A percentile compares a stretch with the other conserved stretches of the same genome.
Conservation (phyloP, 1,284 basidiomycete species). For the Ustilago curta region DNA sequence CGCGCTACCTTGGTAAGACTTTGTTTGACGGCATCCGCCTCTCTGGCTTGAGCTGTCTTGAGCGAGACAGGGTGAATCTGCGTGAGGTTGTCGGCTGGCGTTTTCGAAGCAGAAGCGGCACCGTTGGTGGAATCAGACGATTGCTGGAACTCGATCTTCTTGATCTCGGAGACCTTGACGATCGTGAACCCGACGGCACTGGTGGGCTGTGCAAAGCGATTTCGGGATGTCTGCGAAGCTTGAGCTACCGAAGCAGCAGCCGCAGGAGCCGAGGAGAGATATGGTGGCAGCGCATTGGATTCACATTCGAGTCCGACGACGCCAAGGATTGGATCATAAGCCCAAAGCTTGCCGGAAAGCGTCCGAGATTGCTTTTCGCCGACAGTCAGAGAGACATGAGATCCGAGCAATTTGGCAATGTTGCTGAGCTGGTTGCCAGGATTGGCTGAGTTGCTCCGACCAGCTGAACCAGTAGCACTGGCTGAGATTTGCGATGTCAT, state of each 20-base stretch:
- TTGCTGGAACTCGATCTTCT: conserved; percentile 48
- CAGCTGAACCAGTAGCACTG: conserved; percentile 22
- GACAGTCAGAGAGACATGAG: conserved; percentile 37
- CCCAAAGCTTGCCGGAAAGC: conserved; percentile 62
- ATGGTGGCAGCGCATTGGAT: conserved; percentile 24
- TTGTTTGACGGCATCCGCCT: conserved; percentile 52
- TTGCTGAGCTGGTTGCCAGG: conserved; percentile 34
- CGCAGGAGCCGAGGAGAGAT: conserved; percentile 42
- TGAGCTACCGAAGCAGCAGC: conserved; percentile 49
- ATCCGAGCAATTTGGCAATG: conserved; percentile 44
- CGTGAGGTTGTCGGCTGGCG: conserved; percentile 28
- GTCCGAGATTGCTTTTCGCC: conserved; percentile 39
- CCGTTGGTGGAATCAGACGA: conserved; percentile 13
- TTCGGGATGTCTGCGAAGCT: conserved; percentile 41
- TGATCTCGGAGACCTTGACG: conserved; percentile 59
- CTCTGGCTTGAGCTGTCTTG: conserved; percentile 49
- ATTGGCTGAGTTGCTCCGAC: conserved; percentile 15
- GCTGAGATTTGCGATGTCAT: conserved; percentile 23
- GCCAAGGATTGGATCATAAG: conserved; percentile 60
- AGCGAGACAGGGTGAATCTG: conserved; percentile 42
- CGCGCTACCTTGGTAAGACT: conserved; percentile 51
- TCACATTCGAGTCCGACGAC: conserved; percentile 61
- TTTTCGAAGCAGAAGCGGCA: conserved; percentile 10
- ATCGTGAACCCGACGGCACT: conserved; percentile 58
- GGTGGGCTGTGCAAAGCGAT: conserved; percentile 30